A percentile compares a stretch with the other conserved stretches of the same genome.
These are phyloP conservation scores for Cryptosporidium viatorum DNA, from an alignment of 169 alveolate genomes.

Conservation along the genomic window DNA sequence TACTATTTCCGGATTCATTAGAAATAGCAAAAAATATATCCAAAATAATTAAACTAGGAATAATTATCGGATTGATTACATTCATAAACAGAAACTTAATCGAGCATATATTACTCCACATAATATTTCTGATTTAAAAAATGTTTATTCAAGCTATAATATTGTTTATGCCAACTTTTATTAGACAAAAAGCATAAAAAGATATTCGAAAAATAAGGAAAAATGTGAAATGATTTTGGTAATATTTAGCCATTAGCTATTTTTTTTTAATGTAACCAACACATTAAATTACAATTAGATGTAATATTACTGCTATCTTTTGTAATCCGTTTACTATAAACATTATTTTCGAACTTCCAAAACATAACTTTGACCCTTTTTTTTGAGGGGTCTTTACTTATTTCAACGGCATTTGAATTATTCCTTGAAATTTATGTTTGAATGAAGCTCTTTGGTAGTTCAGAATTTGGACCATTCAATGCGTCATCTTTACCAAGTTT, in stretches of 20 bases:
- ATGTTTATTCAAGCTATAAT: too few relatives aligned
- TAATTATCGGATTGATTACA: background rate
- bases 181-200: background rate
- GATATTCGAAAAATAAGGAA: background rate
- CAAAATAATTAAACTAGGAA: background rate
- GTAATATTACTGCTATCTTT: background rate
- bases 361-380: background rate
- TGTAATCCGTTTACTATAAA: background rate
- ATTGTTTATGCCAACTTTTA: background rate
- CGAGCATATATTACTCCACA: background rate
- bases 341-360: background rate
- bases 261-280: background rate
- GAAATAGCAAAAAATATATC: background rate
- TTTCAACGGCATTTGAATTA: background rate
- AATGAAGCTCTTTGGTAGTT: background rate
- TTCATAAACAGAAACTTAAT: too few relatives aligned
- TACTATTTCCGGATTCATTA: background rate
- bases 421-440: background rate
- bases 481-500: background rate
- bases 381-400: background rate
- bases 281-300: background rate
- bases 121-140: too few relatives aligned
- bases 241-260: background rate
- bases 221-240: too few relatives aligned
- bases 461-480: background rate